Percentiles rank a stretch among this genome's conserved stretches.
phyloP scores from a whole-genome alignment of 1,284 basidiomycete genomes.

The Tetrapyrgos nigripes region DNA sequence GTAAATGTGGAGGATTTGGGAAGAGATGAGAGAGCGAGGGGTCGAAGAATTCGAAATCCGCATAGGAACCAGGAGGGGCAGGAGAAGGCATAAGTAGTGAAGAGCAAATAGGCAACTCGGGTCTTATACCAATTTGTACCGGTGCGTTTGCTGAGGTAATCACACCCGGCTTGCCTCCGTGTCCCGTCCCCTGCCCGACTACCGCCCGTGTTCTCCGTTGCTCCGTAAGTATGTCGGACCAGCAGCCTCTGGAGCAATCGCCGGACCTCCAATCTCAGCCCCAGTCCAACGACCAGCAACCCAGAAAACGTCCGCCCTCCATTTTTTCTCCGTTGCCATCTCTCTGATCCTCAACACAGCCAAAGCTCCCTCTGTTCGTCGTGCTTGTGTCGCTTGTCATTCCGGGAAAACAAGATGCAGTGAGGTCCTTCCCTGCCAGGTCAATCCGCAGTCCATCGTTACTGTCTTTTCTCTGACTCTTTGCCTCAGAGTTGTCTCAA shows the following conservation, averaged over 20 bases:
- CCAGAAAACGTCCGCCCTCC: conserved; percentile 49
- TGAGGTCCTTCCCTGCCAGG: conserved; percentile 80
- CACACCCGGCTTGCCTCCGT: background rate
- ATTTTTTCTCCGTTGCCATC: conserved; percentile 18
- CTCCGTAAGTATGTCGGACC: too few relatives aligned
- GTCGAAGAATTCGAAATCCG: conserved; percentile 72
- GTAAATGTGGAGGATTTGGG: conserved; percentile 63
- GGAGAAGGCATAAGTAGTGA: background rate
- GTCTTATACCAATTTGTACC: background rate
- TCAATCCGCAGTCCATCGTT: conserved; percentile 34
- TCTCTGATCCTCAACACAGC: conserved; percentile 47
- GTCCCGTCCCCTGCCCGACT: too few relatives aligned
- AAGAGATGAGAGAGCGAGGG: conserved; percentile 58
- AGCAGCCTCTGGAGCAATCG: conserved; percentile 31
- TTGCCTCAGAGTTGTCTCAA: conserved; percentile 72
- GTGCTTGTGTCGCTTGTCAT: conserved; percentile 81
- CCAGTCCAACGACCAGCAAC: conserved; percentile 30
- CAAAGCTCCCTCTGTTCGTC: conserved; percentile 77
- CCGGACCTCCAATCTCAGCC: conserved; percentile 28
- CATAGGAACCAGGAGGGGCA: conserved; percentile 52
- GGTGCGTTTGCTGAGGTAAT: background rate
- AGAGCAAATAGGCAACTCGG: background rate
- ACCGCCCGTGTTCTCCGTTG: too few relatives aligned
- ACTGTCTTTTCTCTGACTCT: background rate
- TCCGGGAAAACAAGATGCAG: conserved; percentile 81